Conservation (phyloP, 495 filamentous ascomycete species). For the Xylaria scruposa region DNA sequence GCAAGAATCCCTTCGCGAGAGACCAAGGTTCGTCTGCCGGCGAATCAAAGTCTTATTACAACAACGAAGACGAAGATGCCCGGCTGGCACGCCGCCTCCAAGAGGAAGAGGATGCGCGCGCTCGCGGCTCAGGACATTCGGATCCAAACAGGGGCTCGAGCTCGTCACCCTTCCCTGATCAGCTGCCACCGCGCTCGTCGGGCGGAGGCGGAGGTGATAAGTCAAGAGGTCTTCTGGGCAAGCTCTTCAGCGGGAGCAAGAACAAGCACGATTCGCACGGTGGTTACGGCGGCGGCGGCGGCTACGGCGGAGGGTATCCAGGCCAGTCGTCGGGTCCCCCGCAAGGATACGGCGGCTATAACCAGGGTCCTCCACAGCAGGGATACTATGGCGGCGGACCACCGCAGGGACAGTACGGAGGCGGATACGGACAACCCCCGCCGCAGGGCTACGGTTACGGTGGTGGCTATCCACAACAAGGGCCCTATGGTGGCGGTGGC, state of each 20-base stretch:
- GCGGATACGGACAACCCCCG: slow-evolving; percentile 29
- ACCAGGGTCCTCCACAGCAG: slow-evolving; percentile 47
- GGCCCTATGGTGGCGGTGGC: slow-evolving; percentile 38
- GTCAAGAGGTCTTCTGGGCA: slow-evolving; percentile 60
- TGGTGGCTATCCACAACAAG: slow-evolving; percentile 34
- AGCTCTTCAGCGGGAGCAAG: slow-evolving; percentile 55
- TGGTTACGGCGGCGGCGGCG: slow-evolving; percentile 22
- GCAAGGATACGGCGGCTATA: slow-evolving; percentile 39
- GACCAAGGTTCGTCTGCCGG: slow-evolving; percentile 51
- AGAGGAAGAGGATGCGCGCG: slow-evolving; percentile 78
- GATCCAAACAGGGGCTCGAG: slow-evolving; percentile 25
- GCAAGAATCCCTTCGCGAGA: slow-evolving; percentile 64
- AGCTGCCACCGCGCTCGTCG: slow-evolving; percentile 48
- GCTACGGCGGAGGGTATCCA: slow-evolving; percentile 29
- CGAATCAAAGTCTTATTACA: slow-evolving; percentile 30
- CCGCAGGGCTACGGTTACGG: slow-evolving; percentile 31
- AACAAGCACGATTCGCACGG: slow-evolving; percentile 38
- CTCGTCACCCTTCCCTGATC: slow-evolving; percentile 42
- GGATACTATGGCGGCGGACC: slow-evolving; percentile 45
- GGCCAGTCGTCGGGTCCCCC: slow-evolving; percentile 9
- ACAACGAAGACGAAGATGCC: slow-evolving; percentile 70
- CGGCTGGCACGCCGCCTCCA: slow-evolving; percentile 77
- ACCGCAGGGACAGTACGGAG: slow-evolving; percentile 44
- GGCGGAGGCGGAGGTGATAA: slow-evolving; percentile 41
- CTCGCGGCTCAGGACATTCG: slow-evolving; percentile 39